These are phyloP conservation scores for Mycena haematopus DNA, from an alignment of 768 basidiomycete genomes.

Conservation along the genomic window DNA sequence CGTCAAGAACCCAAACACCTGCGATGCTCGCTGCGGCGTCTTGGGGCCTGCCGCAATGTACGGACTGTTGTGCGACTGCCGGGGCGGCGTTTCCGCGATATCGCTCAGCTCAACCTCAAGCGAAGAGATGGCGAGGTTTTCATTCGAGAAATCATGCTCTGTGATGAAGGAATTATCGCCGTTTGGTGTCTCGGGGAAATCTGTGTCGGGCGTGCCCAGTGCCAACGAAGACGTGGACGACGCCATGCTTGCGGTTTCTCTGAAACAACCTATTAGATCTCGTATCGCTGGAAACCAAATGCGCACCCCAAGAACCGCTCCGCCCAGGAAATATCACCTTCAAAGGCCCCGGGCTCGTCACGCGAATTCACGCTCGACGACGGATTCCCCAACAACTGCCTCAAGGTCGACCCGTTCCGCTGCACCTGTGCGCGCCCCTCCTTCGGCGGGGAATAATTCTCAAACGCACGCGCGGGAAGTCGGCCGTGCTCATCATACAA, in stretches of 20 bases:
- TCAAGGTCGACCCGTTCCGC: conserved; percentile 74
- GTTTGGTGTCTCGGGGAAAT: conserved; percentile 43
- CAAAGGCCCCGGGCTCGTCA: conserved; percentile 45
- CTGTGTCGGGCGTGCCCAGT: conserved; percentile 58
- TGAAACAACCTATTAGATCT: conserved; percentile 30
- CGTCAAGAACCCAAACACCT: conserved; percentile 77
- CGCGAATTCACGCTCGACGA: conserved; percentile 38
- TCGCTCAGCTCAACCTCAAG: conserved; percentile 77
- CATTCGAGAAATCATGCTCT: conserved; percentile 53
- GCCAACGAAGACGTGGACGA: conserved; percentile 53
- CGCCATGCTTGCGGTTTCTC: conserved; percentile 50
- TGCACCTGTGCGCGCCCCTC: conserved; percentile 60
- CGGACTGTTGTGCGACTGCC: conserved; percentile 35
- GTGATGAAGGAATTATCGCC: conserved; percentile 52
- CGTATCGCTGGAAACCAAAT: background rate
- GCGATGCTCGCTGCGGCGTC: conserved; percentile 73
- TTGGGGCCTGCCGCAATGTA: conserved; percentile 46
- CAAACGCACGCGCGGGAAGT: conserved; percentile 66
- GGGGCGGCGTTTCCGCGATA: conserved; percentile 46
- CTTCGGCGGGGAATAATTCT: conserved; percentile 61
- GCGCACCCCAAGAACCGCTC: conserved; percentile 74
- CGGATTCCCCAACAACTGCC: conserved; percentile 71
- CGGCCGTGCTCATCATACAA: conserved; percentile 78
- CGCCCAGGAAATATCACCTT: conserved; percentile 87
- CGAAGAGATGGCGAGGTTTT: conserved; percentile 68